Base-by-base conservation (phyloP, 306 rosid genomes). In the Quercus suber region DNA sequence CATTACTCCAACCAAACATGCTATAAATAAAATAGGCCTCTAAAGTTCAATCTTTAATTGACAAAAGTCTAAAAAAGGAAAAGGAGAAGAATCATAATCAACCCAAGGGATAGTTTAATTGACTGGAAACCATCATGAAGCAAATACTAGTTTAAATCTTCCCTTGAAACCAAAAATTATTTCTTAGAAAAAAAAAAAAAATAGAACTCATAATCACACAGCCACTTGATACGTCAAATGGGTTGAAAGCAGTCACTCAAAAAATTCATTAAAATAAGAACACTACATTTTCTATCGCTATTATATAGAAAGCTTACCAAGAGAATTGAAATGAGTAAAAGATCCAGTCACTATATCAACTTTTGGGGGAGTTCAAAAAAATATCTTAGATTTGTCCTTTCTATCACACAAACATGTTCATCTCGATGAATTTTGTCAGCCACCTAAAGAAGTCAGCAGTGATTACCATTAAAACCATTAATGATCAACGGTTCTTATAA, bases 301-400 rank as follows among this genome's bases (percentile, higher is more conserved):
- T 59, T 76, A 25, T 1, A 25, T 27, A 75, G 63, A 86, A 78
- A 69, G 49, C 91, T 79, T 92, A 95, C 97, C 98, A 85, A 59
- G 75, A 92, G 90, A 86, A 95, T 88, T 69, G 99, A 95, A 79
- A 95, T 95, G 89, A 92, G 91, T 31, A 97, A 92, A 37, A 95
- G 97, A 84, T 92, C 97, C 79, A 92, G 99, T 92, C 84, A 89
- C 97, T 80, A 92, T 80, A 85, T 92, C 97, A 79, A 95, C 99
- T 73, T 78, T 89, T 82, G 86, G 96, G 0, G 98, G 79, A 95
- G 97, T 77, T n/a, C 92, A 7, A 91, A 53, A 58, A 94, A 91
- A 78, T 92, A 88, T 92, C 98, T 87, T 71, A 91, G 85, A 86
- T 92, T 94, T 78, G 93, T 94, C 79, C 93, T 75, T 75, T 94